These are phyloP conservation scores for Aspergillus chevalieri DNA, from an alignment of 2,329 filamentous ascomycete genomes.

Conservation along the genomic window DNA sequence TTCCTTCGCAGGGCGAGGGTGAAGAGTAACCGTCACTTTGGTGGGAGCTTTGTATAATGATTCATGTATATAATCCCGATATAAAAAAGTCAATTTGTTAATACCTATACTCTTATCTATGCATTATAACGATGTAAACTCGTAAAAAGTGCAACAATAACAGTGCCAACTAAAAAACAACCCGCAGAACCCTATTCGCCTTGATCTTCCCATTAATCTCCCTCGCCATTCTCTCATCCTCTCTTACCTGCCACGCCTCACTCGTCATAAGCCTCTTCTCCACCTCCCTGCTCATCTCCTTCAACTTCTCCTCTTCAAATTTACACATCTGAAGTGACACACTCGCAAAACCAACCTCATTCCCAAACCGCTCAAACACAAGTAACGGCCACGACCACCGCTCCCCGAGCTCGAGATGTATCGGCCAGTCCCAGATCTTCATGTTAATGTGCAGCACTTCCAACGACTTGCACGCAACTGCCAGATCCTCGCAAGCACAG, in stretches of 20 bases:
- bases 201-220: constrained; percentile 9
- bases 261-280: constrained; percentile 16
- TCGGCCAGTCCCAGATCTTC: constrained; percentile 15
- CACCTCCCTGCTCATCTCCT: constrained; percentile 8
- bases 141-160: neutral
- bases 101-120: neutral
- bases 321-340: constrained; percentile 11
- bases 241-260: constrained; percentile 8
- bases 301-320: constrained; percentile 8
- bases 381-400: constrained; percentile 17
- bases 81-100: neutral
- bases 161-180: constrained; percentile 7
- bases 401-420: constrained; percentile 13
- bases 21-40: neutral
- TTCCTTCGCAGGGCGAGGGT: constrained; percentile 23
- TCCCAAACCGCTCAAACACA: constrained; percentile 5
- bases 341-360: constrained; percentile 9
- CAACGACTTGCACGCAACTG: constrained; percentile 5
- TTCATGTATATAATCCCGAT: neutral
- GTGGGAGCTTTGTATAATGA: neutral
- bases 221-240: constrained; percentile 12
- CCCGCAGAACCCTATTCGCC: constrained; percentile 7
- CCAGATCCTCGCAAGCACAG: constrained; percentile 12
- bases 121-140: neutral
- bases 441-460: constrained; percentile 13